Percentiles rank a stretch among this genome's conserved stretches.
phyloP scores from a whole-genome alignment of 106 monocot species.

The Triglochin maritima region DNA sequence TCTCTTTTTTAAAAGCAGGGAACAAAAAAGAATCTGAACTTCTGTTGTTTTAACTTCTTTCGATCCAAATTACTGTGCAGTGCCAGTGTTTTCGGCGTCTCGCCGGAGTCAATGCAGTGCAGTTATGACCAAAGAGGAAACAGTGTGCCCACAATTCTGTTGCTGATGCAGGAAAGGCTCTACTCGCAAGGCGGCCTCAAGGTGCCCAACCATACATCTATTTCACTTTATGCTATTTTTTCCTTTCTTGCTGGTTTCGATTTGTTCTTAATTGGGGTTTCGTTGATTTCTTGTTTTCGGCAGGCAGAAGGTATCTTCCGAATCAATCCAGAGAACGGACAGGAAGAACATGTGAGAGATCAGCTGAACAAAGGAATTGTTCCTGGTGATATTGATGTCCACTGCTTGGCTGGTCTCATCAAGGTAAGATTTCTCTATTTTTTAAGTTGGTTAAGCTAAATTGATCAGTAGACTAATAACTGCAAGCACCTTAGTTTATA shows the following conservation, averaged over 20 bases:
- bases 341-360: conserved; percentile 72
- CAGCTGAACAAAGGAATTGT: conserved; percentile 81
- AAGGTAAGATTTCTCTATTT: conserved; percentile 35
- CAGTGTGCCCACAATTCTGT: conserved; percentile 82
- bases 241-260: no score
- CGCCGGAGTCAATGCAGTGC: conserved; percentile 94
- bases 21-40: no score
- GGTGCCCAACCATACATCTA: conserved; percentile 23
- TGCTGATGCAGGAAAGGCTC: conserved; percentile 85
- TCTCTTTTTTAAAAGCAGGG: not conserved
- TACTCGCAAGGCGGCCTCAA: conserved; percentile 78
- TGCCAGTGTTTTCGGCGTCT: conserved; percentile 92
- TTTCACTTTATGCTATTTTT: no score
- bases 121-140: conserved; percentile 78
- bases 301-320: conserved; percentile 94
- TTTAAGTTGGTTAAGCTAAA: not conserved
- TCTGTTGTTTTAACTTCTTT: no score
- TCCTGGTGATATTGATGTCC: conserved; percentile 85
- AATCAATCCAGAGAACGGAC: conserved; percentile 82
- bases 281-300: not conserved
- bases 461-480: no score
- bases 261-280: no score
- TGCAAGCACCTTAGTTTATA: no score
- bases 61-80: conserved; percentile 18
- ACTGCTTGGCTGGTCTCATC: conserved; percentile 83